These are phyloP conservation scores for Colletotrichum costaricense DNA, from an alignment of 2,329 filamentous ascomycete species.

Conservation along the genomic window DNA sequence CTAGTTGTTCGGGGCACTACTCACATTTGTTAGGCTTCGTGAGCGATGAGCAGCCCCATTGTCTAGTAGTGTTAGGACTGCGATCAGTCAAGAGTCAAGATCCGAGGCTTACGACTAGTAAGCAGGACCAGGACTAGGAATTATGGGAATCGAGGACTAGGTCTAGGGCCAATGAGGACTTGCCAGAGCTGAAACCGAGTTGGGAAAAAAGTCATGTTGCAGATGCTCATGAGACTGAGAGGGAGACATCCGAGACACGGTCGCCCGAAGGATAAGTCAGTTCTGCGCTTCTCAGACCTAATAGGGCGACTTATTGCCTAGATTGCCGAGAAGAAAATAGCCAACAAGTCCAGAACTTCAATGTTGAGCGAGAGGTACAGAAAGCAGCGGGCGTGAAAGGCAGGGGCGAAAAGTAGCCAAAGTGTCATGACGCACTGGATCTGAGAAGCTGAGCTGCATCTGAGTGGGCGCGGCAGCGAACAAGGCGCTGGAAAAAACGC, in stretches of 20 bases:
- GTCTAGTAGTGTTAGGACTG: not conserved
- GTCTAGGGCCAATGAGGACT: conserved; percentile 1
- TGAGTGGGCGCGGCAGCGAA: conserved; percentile 30
- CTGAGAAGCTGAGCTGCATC: conserved; percentile 20
- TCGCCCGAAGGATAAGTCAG: not conserved
- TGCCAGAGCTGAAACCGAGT: not conserved
- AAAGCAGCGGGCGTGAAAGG: not conserved
- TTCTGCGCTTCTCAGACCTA: not conserved
- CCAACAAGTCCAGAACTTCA: not conserved
- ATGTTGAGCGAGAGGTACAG: not conserved
- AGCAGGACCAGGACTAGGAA: not conserved
- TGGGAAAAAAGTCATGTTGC: conserved; percentile 14
- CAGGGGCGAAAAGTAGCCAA: conserved; percentile 6
- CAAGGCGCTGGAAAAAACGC: conserved; percentile 24
- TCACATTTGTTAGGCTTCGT: not conserved
- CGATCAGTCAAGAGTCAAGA: conserved; percentile 3
- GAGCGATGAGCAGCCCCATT: not conserved
- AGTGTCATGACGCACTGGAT: conserved; percentile 35
- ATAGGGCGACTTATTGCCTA: not conserved
- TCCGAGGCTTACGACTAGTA: not conserved
- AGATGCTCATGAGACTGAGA: conserved; percentile 1
- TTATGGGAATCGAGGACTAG: not conserved
- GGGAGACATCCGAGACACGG: conserved; percentile 10
- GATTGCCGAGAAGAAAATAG: not conserved
- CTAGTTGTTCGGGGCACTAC: too few species aligned